Percentiles rank a stretch among this genome's conserved stretches.
phyloP scores from a whole-genome alignment of 106 monocot species.

The Phalaenopsis equestris region DNA sequence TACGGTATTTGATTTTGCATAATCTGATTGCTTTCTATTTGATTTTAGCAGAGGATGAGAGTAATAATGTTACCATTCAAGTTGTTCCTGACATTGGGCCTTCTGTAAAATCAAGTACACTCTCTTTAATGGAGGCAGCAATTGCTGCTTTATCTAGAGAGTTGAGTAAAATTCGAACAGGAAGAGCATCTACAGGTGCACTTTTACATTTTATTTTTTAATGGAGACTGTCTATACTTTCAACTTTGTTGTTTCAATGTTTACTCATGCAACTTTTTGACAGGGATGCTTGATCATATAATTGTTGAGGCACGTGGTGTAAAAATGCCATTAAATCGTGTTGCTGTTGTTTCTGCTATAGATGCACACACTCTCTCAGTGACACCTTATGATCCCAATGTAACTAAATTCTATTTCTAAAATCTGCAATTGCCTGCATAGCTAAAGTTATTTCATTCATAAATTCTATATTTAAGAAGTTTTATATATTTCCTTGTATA shows the following conservation, averaged over 20 bases:
- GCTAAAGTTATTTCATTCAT: not conserved
- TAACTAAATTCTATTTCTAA: constrained; percentile 13
- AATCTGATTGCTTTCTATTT: constrained; percentile 11
- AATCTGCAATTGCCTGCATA: not conserved
- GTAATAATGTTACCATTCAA: constrained; percentile 40
- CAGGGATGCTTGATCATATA: constrained; percentile 93
- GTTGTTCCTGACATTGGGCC: constrained; percentile 62
- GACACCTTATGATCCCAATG: constrained; percentile 85
- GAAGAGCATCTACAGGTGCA: constrained; percentile 79
- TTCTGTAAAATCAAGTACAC: constrained; percentile 51
- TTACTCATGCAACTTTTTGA: constrained; percentile 2
- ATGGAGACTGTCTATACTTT: not conserved
- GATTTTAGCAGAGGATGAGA: constrained; percentile 43
- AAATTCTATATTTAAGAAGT: not conserved
- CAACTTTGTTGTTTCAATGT: not conserved
- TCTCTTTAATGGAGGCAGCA: constrained; percentile 78
- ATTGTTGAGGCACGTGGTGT: constrained; percentile 67
- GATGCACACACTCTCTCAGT: constrained; percentile 86
- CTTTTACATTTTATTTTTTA: not conserved
- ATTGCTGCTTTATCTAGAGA: constrained; percentile 70
- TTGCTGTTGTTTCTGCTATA: constrained; percentile 86
- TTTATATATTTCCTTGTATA: not conserved
- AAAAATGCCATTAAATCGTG: constrained; percentile 67
- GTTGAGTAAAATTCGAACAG: constrained; percentile 81
- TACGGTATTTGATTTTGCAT: not conserved